Evolutionary conservation across 257 asterid species (phyloP).

Genomic region (Nyctanthes arbortristis): DNA sequence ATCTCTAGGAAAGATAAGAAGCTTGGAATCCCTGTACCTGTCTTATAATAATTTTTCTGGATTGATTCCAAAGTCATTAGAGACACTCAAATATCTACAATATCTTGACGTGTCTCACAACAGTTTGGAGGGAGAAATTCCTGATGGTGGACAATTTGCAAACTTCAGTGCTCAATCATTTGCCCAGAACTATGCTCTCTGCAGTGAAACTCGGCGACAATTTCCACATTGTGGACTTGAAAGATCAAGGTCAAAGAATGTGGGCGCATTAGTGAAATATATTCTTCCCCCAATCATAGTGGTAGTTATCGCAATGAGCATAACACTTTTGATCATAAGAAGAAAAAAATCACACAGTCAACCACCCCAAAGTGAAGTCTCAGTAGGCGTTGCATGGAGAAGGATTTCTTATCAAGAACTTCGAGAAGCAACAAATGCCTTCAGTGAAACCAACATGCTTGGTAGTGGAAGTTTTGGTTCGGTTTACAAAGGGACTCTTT

Average conservation of each 20-base stretch:
- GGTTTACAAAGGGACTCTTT: slow-evolving; percentile 42
- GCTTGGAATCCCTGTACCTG: slow-evolving; percentile 48
- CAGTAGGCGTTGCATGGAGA: slow-evolving; percentile 23
- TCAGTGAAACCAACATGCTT: slow-evolving; percentile 36
- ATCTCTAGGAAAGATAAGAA: slow-evolving; percentile 33
- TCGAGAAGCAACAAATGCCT: slow-evolving; percentile 39
- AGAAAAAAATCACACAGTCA: background rate
- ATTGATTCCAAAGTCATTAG: slow-evolving; percentile 40
- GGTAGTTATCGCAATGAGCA: slow-evolving; percentile 9
- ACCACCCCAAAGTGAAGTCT: background rate
- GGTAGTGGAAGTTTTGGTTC: slow-evolving; percentile 59
- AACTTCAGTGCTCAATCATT: slow-evolving; percentile 48
- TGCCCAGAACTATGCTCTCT: slow-evolving; percentile 31
- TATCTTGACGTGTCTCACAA: slow-evolving; percentile 42
- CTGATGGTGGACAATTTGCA: slow-evolving; percentile 39
- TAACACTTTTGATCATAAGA: slow-evolving; percentile 15
- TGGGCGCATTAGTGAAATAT: slow-evolving; percentile 8
- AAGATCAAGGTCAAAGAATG: slow-evolving; percentile 4
- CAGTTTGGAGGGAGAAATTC: slow-evolving; percentile 35
- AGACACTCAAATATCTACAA: slow-evolving; percentile 31
- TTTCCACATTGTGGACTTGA: slow-evolving; percentile 37
- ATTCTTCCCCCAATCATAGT: slow-evolving; percentile 7
- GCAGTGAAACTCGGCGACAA: slow-evolving; percentile 33
- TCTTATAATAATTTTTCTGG: slow-evolving; percentile 43
- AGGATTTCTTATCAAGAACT: slow-evolving; percentile 44